phyloP scores from a whole-genome alignment of 345 rosid species.

The Cardamine occulta region DNA sequence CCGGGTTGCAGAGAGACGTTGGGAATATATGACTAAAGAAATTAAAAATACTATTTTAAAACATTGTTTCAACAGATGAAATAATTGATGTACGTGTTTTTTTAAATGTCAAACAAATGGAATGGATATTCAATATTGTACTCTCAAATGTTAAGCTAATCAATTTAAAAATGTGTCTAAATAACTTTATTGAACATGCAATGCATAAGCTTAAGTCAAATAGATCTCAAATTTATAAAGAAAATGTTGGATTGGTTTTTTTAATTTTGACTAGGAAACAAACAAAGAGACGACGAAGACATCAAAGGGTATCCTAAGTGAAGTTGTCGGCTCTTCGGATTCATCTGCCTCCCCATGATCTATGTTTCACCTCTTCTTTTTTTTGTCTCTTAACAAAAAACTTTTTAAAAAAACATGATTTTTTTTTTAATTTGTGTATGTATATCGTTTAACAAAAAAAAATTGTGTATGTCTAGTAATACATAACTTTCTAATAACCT shows the following conservation, averaged over 20 bases:
- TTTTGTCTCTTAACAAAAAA: background rate
- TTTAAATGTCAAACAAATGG: background rate
- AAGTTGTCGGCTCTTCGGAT: conserved; percentile 32
- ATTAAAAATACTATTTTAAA: background rate
- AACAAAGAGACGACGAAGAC: conserved; percentile 32
- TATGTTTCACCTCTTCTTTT: background rate
- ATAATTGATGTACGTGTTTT: background rate
- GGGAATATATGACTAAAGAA: conserved; percentile 20
- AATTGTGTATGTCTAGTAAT: background rate
- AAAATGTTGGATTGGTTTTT: background rate
- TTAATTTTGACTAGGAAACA: conserved; percentile 15
- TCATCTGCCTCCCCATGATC: conserved; percentile 16
- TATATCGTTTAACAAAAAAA: no score
- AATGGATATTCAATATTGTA: no score
- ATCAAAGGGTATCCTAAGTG: conserved; percentile 28
- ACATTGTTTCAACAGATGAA: background rate
- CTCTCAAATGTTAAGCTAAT: background rate
- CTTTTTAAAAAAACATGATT: background rate
- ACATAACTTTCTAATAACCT: no score
- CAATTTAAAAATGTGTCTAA: background rate
- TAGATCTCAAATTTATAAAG: conserved; percentile 6
- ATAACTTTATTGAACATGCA: conserved; percentile 16
- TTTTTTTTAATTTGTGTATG: no score
- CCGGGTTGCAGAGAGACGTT: conserved; percentile 50
- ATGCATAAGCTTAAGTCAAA: conserved; percentile 13